phyloP scores from a whole-genome alignment of 257 asterid genomes.

The Scutellaria baicalensis region DNA sequence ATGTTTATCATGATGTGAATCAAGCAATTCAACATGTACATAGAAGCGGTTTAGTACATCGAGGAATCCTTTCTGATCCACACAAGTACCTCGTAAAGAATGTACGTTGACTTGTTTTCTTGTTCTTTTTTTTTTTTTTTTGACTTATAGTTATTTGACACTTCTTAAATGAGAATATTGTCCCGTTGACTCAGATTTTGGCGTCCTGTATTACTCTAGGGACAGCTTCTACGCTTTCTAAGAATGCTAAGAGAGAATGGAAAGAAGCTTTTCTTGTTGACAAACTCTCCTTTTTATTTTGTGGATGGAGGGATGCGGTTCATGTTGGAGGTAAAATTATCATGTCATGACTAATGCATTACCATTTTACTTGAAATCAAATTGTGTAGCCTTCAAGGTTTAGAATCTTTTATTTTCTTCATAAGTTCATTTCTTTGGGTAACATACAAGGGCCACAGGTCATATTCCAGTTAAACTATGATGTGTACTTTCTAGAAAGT shows the following conservation, averaged over 20 bases:
- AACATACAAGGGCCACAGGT: not conserved
- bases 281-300: constrained; percentile 89
- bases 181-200: constrained; percentile 7
- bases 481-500: not conserved
- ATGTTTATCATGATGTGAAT: constrained; percentile 84
- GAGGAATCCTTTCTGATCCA: constrained; percentile 83
- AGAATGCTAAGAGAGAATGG: constrained; percentile 84
- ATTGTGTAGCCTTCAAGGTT: not conserved
- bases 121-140: not conserved
- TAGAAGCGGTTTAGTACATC: constrained; percentile 79
- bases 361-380: not conserved
- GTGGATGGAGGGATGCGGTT: constrained; percentile 97
- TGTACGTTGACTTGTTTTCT: constrained; percentile 34
- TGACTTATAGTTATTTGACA: not conserved
- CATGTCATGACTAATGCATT: not conserved
- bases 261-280: constrained; percentile 87
- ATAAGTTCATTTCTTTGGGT: not conserved
- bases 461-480: not conserved
- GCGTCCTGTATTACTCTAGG: constrained; percentile 37
- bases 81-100: constrained; percentile 76
- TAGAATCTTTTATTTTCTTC: not conserved
- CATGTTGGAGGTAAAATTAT: constrained; percentile 70
- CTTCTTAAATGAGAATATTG: not conserved
- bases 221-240: constrained; percentile 61
- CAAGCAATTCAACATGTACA: constrained; percentile 93